Base-by-base conservation (phyloP, 202 grass and related monocot genomes). In the Setaria italica region DNA sequence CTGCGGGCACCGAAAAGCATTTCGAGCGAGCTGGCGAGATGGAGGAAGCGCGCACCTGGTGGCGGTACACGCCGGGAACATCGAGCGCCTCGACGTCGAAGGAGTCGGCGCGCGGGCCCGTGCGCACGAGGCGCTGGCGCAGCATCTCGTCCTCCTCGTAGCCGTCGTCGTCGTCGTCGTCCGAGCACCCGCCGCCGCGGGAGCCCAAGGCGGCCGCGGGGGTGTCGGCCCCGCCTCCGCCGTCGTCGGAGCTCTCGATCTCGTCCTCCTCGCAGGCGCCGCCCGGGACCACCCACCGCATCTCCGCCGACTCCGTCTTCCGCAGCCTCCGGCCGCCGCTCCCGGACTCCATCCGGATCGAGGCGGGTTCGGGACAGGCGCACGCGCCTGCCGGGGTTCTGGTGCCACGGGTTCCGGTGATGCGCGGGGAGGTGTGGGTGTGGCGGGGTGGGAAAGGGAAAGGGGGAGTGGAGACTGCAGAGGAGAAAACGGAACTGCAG, bases 71-170 rank as follows among this genome's bases (percentile, higher is more conserved):
- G 11, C 97, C 94, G 55, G 88, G 88, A 70, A 99, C 90, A 32
- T 99, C 97, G 33, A 97, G 90, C 64, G 94, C 97, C 87, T 99
- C 94, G 11, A 94, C 97, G 77, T 99, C 97, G 70, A 99, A 90
- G 65, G 94, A 99, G 72, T 99, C 97, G 63, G 90, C 80, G 46
- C 97, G 92, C 71, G 90, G 97, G 33, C 87, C 94, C 39, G 97
- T 97, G 19, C 97, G 92, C 73, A 97, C 71, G 76, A 99, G 90
- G 68, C 89, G 89, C 85, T 91, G 90, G 75, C 85, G 86, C 64
- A 88, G 88, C 73, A 89, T 84, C 39, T 88, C 85, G 2, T 83
- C 90, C 70, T 92, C 90, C 41, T 96, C 91, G 62, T 86, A 79
- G 49, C 86, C 81, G 21, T 89, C 81, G 41, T 90, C 83, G 48